A percentile compares a stretch with the other conserved stretches of the same genome.
phyloP scores from a whole-genome alignment of 352 stramenopile genomes.

The Thalassiosira livingstoniorum region DNA sequence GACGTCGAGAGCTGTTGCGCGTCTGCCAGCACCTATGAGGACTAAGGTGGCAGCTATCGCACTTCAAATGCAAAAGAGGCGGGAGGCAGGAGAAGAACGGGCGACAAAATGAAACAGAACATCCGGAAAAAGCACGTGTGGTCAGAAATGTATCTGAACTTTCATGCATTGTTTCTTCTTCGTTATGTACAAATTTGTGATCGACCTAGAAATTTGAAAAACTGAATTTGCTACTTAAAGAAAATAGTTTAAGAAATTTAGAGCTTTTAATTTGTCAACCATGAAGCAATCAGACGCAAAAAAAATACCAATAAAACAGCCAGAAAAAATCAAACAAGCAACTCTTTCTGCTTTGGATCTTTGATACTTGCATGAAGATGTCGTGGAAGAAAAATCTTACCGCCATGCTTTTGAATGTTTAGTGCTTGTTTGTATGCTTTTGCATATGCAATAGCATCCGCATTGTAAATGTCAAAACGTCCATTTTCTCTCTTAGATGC shows the following conservation, averaged over 20 bases:
- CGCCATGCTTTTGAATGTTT: constrained; percentile 45
- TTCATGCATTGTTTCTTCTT: too few species aligned
- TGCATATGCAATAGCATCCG: constrained; percentile 54
- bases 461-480: constrained; percentile 42
- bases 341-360: too few species aligned
- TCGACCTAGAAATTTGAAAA: too few species aligned
- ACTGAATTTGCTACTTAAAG: too few species aligned
- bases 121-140: too few species aligned
- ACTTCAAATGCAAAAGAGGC: constrained; percentile 69
- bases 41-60: constrained; percentile 64
- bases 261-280: too few species aligned
- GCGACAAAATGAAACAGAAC: constrained; percentile 10
- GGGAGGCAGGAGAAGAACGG: constrained; percentile 38
- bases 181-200: too few species aligned
- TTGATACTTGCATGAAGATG: constrained; percentile 25
- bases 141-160: too few species aligned
- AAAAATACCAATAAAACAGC: too few species aligned
- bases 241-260: too few species aligned
- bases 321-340: too few species aligned
- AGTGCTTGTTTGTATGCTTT: constrained; percentile 49
- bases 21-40: constrained; percentile 66
- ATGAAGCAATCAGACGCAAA: too few species aligned
- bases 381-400: constrained; percentile 28
- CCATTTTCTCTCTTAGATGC: constrained; percentile 26
- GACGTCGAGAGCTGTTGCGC: constrained; percentile 48